A percentile compares a stretch with the other conserved stretches of the same genome.
phyloP scores from a whole-genome alignment of 1,139 yeast genomes.

The Yamadazyma pseudoaaseri region DNA sequence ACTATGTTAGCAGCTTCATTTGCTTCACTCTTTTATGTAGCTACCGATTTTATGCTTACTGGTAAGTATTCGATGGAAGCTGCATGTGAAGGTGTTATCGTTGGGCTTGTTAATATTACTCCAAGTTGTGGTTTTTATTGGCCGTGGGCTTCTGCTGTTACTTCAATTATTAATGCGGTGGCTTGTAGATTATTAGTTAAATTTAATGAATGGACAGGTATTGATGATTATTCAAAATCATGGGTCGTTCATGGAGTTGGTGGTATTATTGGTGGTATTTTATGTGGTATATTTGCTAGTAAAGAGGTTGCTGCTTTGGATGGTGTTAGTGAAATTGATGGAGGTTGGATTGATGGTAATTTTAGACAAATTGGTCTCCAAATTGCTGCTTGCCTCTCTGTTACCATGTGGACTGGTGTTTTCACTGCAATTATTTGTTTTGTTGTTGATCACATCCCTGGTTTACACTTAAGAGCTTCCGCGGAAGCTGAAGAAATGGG shows the following conservation, averaged over 20 bases:
- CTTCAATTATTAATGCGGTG: slow-evolving; percentile 75
- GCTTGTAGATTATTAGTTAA: slow-evolving; percentile 83
- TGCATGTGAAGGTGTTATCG: slow-evolving; percentile 89
- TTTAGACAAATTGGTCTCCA: slow-evolving; percentile 89
- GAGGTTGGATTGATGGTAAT: slow-evolving; percentile 95
- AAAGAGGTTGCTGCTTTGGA: slow-evolving; percentile 82
- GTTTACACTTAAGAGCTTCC: slow-evolving; percentile 75
- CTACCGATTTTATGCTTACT: slow-evolving; percentile 49
- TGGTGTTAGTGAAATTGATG: slow-evolving; percentile 59
- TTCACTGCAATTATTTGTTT: slow-evolving; percentile 71
- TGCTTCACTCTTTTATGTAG: slow-evolving; percentile 85
- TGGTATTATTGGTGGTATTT: slow-evolving; percentile 78
- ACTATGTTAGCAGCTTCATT: slow-evolving; percentile 93
- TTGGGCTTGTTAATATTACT: slow-evolving; percentile 93
- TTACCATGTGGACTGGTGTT: slow-evolving; percentile 75
- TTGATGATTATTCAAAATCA: slow-evolving; percentile 95
- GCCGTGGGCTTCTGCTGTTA: slow-evolving; percentile 80
- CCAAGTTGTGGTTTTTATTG: slow-evolving; percentile 98
- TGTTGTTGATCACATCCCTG: slow-evolving; percentile 77
- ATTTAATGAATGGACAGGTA: slow-evolving; percentile 64
- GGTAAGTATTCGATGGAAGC: slow-evolving; percentile 94
- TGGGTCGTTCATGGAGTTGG: slow-evolving; percentile 94
- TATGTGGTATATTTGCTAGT: slow-evolving; percentile 92
- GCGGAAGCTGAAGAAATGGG: slow-evolving; percentile 81
- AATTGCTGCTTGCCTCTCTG: slow-evolving; percentile 78